Base-by-base conservation (phyloP, 257 asterid species). In the Solanum ossicruentum region DNA sequence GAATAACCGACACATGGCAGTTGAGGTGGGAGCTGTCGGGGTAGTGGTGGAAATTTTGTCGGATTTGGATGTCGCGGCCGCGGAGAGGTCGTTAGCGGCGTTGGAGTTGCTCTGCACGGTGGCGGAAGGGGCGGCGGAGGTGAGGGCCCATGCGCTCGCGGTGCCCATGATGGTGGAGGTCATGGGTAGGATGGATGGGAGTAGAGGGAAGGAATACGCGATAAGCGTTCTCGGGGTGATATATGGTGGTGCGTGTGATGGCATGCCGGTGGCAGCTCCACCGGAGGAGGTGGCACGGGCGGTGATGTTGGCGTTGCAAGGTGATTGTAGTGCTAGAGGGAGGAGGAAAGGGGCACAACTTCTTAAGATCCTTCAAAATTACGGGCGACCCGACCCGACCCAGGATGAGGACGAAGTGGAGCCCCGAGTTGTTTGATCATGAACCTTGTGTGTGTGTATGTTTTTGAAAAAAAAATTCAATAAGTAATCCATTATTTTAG, bases 251-350 rank as follows among this genome's bases (percentile, higher is more conserved):
- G 43, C 85, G 4, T 85, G 86, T 13, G 94, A 89, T 0, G 89
- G 86, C 1, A 77, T 10, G 10, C 81, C 86, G 69, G 91, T 88
- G 89, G 93, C 90, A 26, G 98, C 97, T 41, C 97, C 98, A 21
- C 85, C 97, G 23, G 94, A 92, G 66, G 97, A 91, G 95, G 97
- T 94, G 91, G 98, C 96, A 90, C 98, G 98, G 91, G 97, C 98
- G 9, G 97, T 94, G 43, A 84, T 60, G 93, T 67, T 94, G 88
- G 96, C 98, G 2, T 80, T 94, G 93, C 95, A 92, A 32, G 95
- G 97, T 47, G 90, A 91, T 12, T 94, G 97, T 63, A 93, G 94
- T 21, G 95, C 90, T 3, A 87, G 97, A 45, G 97, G 90, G 78
- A 90, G 92, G 84, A 91, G 97, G 82, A 94, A 93, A 80, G 98